Base-by-base conservation (phyloP, 257 asterid species). In the Solanum lignicaule region DNA sequence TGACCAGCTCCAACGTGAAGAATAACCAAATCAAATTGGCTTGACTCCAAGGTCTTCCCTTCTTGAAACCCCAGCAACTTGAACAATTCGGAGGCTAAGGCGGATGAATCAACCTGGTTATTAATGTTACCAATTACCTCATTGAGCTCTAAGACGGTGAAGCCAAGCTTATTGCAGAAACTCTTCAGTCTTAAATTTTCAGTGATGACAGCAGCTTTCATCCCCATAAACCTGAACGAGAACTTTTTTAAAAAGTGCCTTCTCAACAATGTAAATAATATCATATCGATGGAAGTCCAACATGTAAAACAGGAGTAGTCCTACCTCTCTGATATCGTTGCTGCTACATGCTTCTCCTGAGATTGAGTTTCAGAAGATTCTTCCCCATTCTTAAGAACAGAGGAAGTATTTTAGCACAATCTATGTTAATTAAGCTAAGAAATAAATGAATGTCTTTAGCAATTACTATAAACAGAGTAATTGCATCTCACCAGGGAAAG, bases 201-300 rank as follows among this genome's bases (percentile, higher is more conserved):
- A 62, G 95, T 91, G 72, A 95, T 73, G 71, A 95, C 36, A 87
- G 98, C 97, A 75, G 97, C 95, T 89, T 93, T 95, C 98, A 96
- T 89, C 84, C 98, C 99, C 96, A 93, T 94, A 92, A 96, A 96
- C 94, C 99, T 95, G 91, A 90, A 88, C 2, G 71, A 82, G 29
- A 48, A 8, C 10, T 48, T 82, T 27, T 78, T 32, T 0, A 20
- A 25, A 5, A 29, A n/a, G 66, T 11, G 18, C 39, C 6, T 68
- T 33, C 68, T 31, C 74, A 21, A 68, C 83, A n/a, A 14, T 46
- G 31, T 66, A 71, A 27, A 74, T 20, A 69, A 7, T 55, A 13
- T 48, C 35, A 78, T 3, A 65, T 14, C 3, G 75, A 88, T 58
- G 21, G 82, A 78, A 25, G 36, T 83, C 20, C 41, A 69, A 69